phyloP scores from a whole-genome alignment of 2,329 filamentous ascomycete genomes.

The Pseudogymnoascus sp. region DNA sequence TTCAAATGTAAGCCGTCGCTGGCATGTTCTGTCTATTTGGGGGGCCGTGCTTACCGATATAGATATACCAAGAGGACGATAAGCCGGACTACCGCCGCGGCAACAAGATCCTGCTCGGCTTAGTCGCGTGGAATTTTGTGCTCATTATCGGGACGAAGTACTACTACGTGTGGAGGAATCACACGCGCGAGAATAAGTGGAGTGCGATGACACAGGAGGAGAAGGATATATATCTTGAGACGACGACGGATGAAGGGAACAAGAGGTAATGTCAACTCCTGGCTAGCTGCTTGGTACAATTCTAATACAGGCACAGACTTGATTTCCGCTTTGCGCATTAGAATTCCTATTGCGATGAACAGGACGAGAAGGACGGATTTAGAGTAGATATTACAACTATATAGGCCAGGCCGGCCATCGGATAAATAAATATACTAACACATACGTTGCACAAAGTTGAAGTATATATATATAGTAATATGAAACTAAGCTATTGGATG shows the following conservation, averaged over 20 bases:
- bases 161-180: conserved; percentile 39
- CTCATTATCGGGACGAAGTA: conserved; percentile 38
- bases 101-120: conserved; percentile 45
- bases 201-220: conserved; percentile 36
- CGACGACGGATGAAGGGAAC: conserved; percentile 33
- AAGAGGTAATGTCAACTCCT: conserved; percentile 22
- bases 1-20: conserved; percentile 18
- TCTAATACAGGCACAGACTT: conserved; percentile 2
- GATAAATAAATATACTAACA: background rate
- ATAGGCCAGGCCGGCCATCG: background rate
- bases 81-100: conserved; percentile 44
- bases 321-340: conserved; percentile 12
- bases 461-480: background rate
- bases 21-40: background rate
- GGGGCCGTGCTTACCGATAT: background rate
- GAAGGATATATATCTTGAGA: conserved; percentile 36
- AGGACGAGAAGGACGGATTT: background rate
- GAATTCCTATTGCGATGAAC: background rate
- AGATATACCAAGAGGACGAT: conserved; percentile 37
- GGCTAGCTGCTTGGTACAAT: background rate
- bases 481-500: background rate
- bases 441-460: background rate
- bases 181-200: conserved; percentile 33
- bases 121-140: conserved; percentile 37
- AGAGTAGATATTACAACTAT: background rate